Percentiles rank a stretch among this genome's conserved stretches.
Evolutionary conservation across 73 alveolate species (phyloP).

Genomic region (Tetrahymena thermophila): DNA sequence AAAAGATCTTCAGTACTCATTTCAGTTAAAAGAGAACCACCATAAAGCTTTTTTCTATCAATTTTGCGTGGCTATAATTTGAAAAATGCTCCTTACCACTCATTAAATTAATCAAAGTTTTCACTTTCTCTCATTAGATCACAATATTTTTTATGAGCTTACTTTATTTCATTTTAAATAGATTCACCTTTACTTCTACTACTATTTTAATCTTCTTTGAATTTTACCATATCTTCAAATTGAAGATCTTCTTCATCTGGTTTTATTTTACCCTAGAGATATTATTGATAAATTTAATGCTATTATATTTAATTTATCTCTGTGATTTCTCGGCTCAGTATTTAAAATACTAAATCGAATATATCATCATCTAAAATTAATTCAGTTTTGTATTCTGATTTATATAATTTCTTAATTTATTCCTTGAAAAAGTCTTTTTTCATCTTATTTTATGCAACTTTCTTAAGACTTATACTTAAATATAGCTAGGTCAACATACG

Average conservation of each 20-base stretch:
- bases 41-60: not conserved
- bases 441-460: not conserved
- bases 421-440: not conserved
- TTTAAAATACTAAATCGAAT: not conserved
- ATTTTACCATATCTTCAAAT: not conserved
- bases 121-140: not conserved
- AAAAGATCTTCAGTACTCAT: not conserved
- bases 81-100: not conserved
- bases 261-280: too few relatives aligned
- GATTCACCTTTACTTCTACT: not conserved
- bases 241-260: too few relatives aligned
- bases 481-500: not conserved
- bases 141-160: not conserved
- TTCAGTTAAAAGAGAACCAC: not conserved
- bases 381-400: too few relatives aligned
- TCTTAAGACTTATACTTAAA: not conserved
- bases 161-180: too few relatives aligned
- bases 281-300: too few relatives aligned
- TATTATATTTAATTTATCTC: not conserved
- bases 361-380: not conserved
- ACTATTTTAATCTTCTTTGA: not conserved
- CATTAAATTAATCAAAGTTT: not conserved
- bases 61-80: not conserved
- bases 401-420: too few relatives aligned
- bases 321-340: not conserved